phyloP scores from a whole-genome alignment of 768 basidiomycete species.

The Phlebiopsis flavidoalba region DNA sequence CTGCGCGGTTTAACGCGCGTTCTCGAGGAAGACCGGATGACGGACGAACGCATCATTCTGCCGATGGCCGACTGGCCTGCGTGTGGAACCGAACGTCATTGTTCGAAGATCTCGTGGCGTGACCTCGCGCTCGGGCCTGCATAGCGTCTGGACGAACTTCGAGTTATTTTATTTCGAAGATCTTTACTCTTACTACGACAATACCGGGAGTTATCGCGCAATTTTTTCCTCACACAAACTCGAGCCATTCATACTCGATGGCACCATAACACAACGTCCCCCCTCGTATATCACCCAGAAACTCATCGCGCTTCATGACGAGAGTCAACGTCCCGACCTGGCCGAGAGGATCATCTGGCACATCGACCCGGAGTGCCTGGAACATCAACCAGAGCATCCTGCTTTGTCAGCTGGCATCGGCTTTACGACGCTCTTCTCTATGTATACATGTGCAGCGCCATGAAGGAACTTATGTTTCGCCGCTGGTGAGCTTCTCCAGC shows the following conservation, averaged over 20 bases:
- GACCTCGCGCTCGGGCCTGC: conserved; percentile 72
- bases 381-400: conserved; percentile 89
- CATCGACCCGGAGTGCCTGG: conserved; percentile 85
- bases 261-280: conserved; percentile 55
- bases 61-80: conserved; percentile 82
- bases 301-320: conserved; percentile 74
- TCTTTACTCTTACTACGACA: conserved; percentile 85
- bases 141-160: conserved; percentile 72
- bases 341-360: conserved; percentile 95
- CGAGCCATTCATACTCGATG: conserved; percentile 76
- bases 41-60: conserved; percentile 77
- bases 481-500: conserved; percentile 75
- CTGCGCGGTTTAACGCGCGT: conserved; percentile 43
- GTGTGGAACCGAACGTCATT: conserved; percentile 88
- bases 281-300: conserved; percentile 88
- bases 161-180: conserved; percentile 92
- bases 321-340: conserved; percentile 60
- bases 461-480: conserved; percentile 87
- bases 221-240: conserved; percentile 65
- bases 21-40: conserved; percentile 95
- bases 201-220: conserved; percentile 77
- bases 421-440: conserved; percentile 95
- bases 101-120: conserved; percentile 85
- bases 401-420: conserved; percentile 74
- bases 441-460: conserved; percentile 84